These are phyloP conservation scores for Pseudozyma sp. DNA, from an alignment of 1,284 basidiomycete species.

Conservation along the genomic window DNA sequence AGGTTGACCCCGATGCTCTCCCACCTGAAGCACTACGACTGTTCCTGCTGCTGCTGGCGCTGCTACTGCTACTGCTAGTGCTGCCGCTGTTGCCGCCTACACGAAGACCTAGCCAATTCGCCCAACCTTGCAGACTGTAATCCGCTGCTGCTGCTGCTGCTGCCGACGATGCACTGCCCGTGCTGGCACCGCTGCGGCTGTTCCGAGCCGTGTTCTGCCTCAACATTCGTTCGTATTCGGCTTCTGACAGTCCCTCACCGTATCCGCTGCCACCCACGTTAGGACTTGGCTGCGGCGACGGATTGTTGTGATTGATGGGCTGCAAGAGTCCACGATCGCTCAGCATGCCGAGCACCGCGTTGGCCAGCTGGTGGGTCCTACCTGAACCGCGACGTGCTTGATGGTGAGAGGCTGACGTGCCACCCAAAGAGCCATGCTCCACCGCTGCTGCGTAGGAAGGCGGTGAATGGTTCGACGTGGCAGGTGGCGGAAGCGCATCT, in stretches of 20 bases:
- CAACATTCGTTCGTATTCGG: slow-evolving; percentile 50
- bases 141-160: slow-evolving; percentile 1
- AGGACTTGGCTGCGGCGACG: slow-evolving; percentile 34
- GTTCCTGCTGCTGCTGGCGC: background rate
- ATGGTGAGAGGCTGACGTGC: slow-evolving; percentile 30
- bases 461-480: slow-evolving; percentile 16
- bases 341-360: slow-evolving; percentile 58
- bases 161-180: background rate
- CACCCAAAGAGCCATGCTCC: slow-evolving; percentile 35
- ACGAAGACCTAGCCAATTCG: slow-evolving; percentile 31
- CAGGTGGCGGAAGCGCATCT: slow-evolving; percentile 14
- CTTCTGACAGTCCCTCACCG: slow-evolving; percentile 35
- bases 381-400: slow-evolving; percentile 51
- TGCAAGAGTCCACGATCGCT: slow-evolving; percentile 54
- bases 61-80: slow-evolving; percentile 2
- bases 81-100: background rate
- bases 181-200: slow-evolving; percentile 7
- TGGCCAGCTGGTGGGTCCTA: slow-evolving; percentile 53
- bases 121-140: slow-evolving; percentile 43
- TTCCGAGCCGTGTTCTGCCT: slow-evolving; percentile 37
- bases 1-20: background rate
- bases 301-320: slow-evolving; percentile 42
- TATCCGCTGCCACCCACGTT: slow-evolving; percentile 14
- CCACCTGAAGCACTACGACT: background rate
- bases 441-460: slow-evolving; percentile 32